These are phyloP conservation scores for Fusarium decemcellulare DNA, from an alignment of 2,329 filamentous ascomycete species.

Conservation along the genomic window DNA sequence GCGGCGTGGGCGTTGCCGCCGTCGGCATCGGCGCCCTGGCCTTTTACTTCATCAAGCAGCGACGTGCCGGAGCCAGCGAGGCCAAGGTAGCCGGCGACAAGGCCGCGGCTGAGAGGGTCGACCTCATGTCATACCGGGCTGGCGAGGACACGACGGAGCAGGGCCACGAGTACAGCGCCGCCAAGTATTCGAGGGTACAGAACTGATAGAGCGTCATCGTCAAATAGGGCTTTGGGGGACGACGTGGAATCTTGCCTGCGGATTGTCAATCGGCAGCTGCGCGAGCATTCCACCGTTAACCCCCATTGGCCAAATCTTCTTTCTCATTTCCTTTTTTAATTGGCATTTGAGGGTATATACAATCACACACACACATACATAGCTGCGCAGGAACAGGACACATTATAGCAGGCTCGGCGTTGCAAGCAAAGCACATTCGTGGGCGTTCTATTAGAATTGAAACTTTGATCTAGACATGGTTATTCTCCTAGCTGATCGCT, in stretches of 20 bases:
- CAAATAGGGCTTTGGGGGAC: too few species aligned
- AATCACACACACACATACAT: slow-evolving; percentile 11
- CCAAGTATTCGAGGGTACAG: slow-evolving; percentile 28
- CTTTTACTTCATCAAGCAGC: slow-evolving; percentile 70
- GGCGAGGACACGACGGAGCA: slow-evolving; percentile 44
- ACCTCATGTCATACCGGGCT: slow-evolving; percentile 64
- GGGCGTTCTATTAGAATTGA: neutral
- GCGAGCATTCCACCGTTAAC: neutral
- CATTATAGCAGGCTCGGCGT: slow-evolving; percentile 37
- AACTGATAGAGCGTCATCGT: neutral
- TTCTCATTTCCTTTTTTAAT: slow-evolving; percentile 23
- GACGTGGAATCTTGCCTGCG: too few species aligned
- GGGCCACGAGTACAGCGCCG: slow-evolving; percentile 46
- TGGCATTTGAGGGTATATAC: slow-evolving; percentile 33
- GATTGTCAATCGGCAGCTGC: too few species aligned
- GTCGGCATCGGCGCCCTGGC: slow-evolving; percentile 58
- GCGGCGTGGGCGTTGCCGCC: slow-evolving; percentile 59
- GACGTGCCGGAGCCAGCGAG: slow-evolving; percentile 66
- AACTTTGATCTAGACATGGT: neutral
- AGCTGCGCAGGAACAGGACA: slow-evolving; percentile 21
- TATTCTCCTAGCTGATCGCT: neutral
- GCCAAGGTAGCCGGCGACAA: slow-evolving; percentile 61
- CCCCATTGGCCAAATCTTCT: neutral
- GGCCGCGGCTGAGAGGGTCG: slow-evolving; percentile 63
- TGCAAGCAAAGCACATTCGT: slow-evolving; percentile 8